Conservation (phyloP, 1,284 basidiomycete genomes). For the Ustilago nuda region DNA sequence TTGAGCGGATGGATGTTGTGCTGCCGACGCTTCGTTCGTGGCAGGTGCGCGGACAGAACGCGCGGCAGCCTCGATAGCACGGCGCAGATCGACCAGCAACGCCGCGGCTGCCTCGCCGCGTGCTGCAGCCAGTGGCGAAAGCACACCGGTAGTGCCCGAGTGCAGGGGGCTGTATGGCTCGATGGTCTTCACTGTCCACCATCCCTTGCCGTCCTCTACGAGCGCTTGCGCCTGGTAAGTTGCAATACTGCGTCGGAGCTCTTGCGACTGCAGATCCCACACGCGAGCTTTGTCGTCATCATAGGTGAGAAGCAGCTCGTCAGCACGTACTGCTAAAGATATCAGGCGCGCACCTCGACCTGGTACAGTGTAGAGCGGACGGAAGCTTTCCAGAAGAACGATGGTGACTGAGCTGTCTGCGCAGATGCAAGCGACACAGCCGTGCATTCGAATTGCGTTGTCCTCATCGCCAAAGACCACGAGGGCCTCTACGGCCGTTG, state of each 20-base stretch:
- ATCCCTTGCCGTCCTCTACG: slow-evolving; percentile 72
- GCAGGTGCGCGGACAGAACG: slow-evolving; percentile 24
- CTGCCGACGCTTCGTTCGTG: slow-evolving; percentile 5
- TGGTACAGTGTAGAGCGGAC: slow-evolving; percentile 81
- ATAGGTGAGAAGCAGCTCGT: slow-evolving; percentile 83
- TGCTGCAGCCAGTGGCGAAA: slow-evolving; percentile 49
- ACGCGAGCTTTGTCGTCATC: slow-evolving; percentile 80
- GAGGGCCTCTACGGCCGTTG: slow-evolving; percentile 75
- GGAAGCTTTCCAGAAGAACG: slow-evolving; percentile 77
- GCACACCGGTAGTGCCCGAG: slow-evolving; percentile 51
- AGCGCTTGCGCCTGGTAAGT: slow-evolving; percentile 82
- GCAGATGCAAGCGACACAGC: slow-evolving; percentile 80
- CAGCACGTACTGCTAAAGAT: slow-evolving; percentile 76
- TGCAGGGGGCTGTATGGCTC: slow-evolving; percentile 35
- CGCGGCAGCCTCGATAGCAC: slow-evolving; percentile 61
- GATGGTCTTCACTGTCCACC: slow-evolving; percentile 44
- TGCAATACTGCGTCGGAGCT: slow-evolving; percentile 86
- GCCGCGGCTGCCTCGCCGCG: slow-evolving; percentile 32
- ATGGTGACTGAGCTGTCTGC: slow-evolving; percentile 84
- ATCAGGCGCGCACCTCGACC: slow-evolving; percentile 75
- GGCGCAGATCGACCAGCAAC: slow-evolving; percentile 59
- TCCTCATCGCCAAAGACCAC: slow-evolving; percentile 74
- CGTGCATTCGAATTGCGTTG: slow-evolving; percentile 75
- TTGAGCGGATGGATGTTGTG: neutral
- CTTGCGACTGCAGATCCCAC: slow-evolving; percentile 87